Evolutionary conservation across 23 red algal species (phyloP), one percentile per base, ranked within the genome.

Genomic region (Gracilaria caudata): DNA sequence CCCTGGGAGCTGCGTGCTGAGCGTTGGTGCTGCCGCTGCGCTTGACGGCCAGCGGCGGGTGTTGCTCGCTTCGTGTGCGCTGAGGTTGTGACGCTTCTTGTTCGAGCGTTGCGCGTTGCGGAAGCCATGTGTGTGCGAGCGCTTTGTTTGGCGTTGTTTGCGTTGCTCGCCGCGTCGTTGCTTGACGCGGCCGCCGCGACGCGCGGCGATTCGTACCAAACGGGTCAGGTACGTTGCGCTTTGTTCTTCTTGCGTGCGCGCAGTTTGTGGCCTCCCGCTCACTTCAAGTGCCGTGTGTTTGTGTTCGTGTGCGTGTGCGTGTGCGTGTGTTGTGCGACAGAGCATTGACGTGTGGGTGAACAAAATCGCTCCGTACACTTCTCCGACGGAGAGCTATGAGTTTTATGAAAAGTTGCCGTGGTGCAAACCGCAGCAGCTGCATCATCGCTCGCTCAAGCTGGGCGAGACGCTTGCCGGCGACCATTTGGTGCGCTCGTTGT

Each of bases 341-440:
- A 11, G 11, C 38, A 78, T 89, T 37, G 72, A 89, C 23, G 55
- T 91, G 30, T 91, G 87, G 87, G 78, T 77, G 17, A 91, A 91
- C 87, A 91, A 91, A 72, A 61, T 91, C 36, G 87, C 73, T 14
- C 87, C 87, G 26, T 91, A 91, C 65, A 91, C 29, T 37, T 91
- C 87, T 12, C 87, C 87, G 5, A 91, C 87, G 7, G 87, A 91
- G 65, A 82, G 77, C 51, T 91, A 91, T 63, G 76, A 63, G 28
- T 91, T 82, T 49, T 91, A 77, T 43, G 87, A 91, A 9, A 77
- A 71, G 46, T 23, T 91, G 12, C 47, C 87, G n/a, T 91, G 87
- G 87, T 91, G 87, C 56, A 56, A 47, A 64, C 87, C 78, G 23
- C 54, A 56, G 37, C 53, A 51, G 45, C 75, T 91, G 21, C 75